Conservation (phyloP, 2,329 filamentous ascomycete genomes). For the Colletotrichum trifolii region DNA sequence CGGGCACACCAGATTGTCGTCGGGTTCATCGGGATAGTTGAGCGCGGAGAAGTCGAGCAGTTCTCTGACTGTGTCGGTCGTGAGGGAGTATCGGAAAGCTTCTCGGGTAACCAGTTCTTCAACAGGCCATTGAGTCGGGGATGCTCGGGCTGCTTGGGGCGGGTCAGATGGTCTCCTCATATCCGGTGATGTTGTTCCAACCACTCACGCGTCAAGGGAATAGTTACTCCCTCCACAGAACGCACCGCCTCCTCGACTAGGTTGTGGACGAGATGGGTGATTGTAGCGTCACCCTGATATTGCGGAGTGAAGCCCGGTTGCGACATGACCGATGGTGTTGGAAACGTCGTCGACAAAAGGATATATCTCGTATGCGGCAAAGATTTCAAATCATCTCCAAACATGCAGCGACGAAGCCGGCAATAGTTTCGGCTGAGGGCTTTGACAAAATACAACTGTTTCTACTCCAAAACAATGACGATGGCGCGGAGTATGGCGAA, state of each 20-base stretch:
- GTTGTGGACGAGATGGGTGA: conserved; percentile 30
- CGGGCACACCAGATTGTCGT: conserved; percentile 62
- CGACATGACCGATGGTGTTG: conserved; percentile 16
- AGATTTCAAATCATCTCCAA: conserved; percentile 14
- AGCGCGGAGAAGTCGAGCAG: conserved; percentile 57
- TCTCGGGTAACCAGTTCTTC: conserved; percentile 31
- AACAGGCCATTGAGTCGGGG: conserved; percentile 29
- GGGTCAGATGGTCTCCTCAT: conserved; percentile 1
- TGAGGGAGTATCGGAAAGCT: conserved; percentile 26
- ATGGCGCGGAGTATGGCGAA: not conserved
- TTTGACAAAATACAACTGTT: too few species aligned
- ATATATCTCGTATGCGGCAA: not conserved
- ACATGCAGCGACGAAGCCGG: not conserved
- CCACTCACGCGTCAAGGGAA: conserved; percentile 30
- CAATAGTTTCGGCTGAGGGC: too few species aligned
- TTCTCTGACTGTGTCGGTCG: conserved; percentile 22
- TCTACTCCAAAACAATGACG: too few species aligned
- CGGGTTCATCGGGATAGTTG: conserved; percentile 55
- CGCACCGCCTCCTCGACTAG: conserved; percentile 33
- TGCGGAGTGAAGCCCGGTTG: conserved; percentile 15
- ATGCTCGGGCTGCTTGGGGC: conserved; percentile 19
- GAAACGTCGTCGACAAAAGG: not conserved
- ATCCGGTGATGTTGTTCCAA: not conserved
- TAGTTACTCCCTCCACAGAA: conserved; percentile 24
- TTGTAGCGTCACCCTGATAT: conserved; percentile 15